These are phyloP conservation scores for Aureobasidium subglaciale DNA, from an alignment of 2,329 filamentous ascomycete genomes.

Conservation along the genomic window DNA sequence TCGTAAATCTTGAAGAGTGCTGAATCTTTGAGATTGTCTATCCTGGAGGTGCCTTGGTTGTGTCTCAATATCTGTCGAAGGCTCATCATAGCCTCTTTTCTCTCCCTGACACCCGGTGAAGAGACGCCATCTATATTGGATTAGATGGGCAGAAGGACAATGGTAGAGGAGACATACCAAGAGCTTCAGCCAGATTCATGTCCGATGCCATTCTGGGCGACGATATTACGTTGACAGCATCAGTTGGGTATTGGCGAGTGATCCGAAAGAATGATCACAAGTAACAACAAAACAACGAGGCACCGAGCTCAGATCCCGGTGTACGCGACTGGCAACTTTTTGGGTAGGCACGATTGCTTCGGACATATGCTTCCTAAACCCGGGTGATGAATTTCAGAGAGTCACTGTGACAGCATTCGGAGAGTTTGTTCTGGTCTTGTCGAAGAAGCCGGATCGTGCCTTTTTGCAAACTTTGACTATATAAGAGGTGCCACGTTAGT, in stretches of 20 bases:
- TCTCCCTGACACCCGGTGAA: constrained; percentile 39
- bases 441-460: not conserved
- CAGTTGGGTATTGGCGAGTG: not conserved
- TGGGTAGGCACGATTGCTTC: not conserved
- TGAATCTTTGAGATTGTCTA: constrained; percentile 58
- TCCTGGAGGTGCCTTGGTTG: constrained; percentile 38
- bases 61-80: constrained; percentile 50
- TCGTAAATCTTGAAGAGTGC: constrained; percentile 78
- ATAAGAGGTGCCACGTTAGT: not conserved
- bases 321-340: not conserved
- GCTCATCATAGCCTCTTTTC: constrained; percentile 46
- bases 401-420: not conserved
- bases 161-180: not conserved
- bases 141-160: too few relatives aligned
- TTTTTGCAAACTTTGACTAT: not conserved
- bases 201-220: constrained; percentile 9
- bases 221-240: not conserved
- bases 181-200: constrained; percentile 12
- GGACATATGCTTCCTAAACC: constrained; percentile 9
- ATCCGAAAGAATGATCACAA: not conserved
- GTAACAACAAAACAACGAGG: not conserved
- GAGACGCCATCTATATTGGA: constrained; percentile 30
- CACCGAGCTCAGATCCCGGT: not conserved
- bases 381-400: not conserved
- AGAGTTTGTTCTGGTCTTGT: not conserved